Percentiles rank a stretch among this genome's conserved stretches.
These are phyloP conservation scores for Trichoderma pleuroti DNA, from an alignment of 2,329 filamentous ascomycete genomes.

Conservation along the genomic window DNA sequence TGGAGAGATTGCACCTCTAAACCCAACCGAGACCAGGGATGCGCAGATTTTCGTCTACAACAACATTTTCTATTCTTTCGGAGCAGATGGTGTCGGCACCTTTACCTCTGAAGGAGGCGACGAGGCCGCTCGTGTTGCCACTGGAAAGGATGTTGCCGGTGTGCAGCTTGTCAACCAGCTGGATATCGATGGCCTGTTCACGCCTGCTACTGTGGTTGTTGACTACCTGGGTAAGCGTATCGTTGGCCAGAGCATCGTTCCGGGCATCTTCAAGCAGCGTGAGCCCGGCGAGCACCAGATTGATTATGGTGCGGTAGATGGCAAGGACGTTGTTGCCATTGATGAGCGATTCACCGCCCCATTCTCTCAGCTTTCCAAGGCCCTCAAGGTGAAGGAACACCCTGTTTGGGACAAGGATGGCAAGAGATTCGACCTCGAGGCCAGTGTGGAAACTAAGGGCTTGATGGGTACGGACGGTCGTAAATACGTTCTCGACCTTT, in stretches of 20 bases:
- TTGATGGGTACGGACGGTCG: conserved; percentile 93
- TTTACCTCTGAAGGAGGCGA: conserved; percentile 96
- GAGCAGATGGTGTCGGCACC: conserved; percentile 93
- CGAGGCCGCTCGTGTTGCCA: conserved; percentile 91
- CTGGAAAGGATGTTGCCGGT: conserved; percentile 92
- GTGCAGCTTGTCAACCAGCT: conserved; percentile 96
- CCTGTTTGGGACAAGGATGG: conserved; percentile 97
- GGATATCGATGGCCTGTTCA: conserved; percentile 91
- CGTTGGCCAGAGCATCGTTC: conserved; percentile 96
- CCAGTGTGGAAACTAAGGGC: conserved; percentile 96
- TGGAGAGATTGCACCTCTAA: conserved; percentile 88
- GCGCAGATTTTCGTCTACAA: conserved; percentile 99
- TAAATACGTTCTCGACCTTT: conserved; percentile 96
- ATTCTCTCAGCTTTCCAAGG: conserved; percentile 88
- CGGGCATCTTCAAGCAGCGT: conserved; percentile 97
- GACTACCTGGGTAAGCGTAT: conserved; percentile 97
- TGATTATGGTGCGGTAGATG: conserved; percentile 96
- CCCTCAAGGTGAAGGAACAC: conserved; percentile 89
- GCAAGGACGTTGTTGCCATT: conserved; percentile 89
- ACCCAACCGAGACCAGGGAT: conserved; percentile 87
- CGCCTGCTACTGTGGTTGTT: conserved; percentile 90
- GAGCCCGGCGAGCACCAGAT: conserved; percentile 98
- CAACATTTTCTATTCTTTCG: conserved; percentile 99
- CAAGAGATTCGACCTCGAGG: conserved; percentile 85
- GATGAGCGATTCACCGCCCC: conserved; percentile 80